phyloP scores from a whole-genome alignment of 768 basidiomycete genomes.

The Macrolepiota albuminosa region DNA sequence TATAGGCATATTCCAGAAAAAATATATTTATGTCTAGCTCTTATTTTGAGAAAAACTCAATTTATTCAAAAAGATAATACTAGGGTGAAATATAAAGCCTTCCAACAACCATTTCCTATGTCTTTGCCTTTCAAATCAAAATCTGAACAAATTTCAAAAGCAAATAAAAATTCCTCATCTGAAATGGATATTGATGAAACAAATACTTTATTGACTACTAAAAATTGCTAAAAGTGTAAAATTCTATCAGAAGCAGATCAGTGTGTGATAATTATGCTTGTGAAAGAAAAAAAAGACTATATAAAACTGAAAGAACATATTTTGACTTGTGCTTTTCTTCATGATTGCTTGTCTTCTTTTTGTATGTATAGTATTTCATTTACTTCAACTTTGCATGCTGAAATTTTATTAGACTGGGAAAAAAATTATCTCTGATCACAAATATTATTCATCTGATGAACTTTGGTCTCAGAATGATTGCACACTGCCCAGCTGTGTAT shows the following conservation, averaged over 20 bases:
- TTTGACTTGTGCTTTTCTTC: constrained; percentile 2
- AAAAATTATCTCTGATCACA: neutral
- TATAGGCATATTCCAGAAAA: neutral
- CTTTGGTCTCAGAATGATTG: too few species aligned
- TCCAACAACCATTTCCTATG: too few species aligned
- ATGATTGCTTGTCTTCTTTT: neutral
- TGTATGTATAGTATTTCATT: neutral
- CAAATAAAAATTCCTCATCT: too few species aligned
- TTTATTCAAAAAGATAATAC: too few species aligned
- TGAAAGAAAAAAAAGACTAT: neutral
- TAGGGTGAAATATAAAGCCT: too few species aligned
- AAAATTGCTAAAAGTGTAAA: neutral
- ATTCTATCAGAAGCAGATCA: neutral
- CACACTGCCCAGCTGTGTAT: too few species aligned
- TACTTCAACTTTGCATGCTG: neutral
- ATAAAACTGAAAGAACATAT: too few species aligned
- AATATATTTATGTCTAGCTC: neutral
- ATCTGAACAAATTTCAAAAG: too few species aligned
- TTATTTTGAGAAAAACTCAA: too few species aligned
- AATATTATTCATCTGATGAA: too few species aligned
- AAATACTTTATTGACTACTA: neutral
- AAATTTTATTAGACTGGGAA: neutral
- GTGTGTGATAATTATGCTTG: neutral
- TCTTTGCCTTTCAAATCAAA: too few species aligned
- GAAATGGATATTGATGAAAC: too few species aligned